phyloP scores from a whole-genome alignment of 805 yeast species.

The Pichia rugopelliculosa region DNA sequence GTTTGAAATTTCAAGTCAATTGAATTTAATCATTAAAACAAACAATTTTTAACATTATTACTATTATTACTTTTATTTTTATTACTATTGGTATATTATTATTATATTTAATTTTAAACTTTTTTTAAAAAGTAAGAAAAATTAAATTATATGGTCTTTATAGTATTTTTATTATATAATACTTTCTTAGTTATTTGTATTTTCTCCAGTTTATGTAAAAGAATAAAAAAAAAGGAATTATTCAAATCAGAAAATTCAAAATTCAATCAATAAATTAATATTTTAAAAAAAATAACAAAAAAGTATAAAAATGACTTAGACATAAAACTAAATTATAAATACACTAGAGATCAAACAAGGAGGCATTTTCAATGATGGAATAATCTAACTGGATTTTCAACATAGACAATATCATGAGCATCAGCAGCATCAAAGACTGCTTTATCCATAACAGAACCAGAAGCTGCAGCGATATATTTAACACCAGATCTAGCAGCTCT shows the following conservation, averaged over 20 bases:
- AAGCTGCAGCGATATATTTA: conserved; percentile 91
- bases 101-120: not conserved
- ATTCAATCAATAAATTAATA: too few relatives aligned
- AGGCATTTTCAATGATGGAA: conserved; percentile 98
- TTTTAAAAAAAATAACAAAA: too few relatives aligned
- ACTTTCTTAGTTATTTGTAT: not conserved
- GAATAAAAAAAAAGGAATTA: conserved; percentile 1
- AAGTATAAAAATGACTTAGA: not conserved
- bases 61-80: not conserved
- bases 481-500: conserved; percentile 97
- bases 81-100: not conserved
- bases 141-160: not conserved
- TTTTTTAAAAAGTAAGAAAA: not conserved
- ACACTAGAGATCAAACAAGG: not conserved
- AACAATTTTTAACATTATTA: not conserved
- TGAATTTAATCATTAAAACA: not conserved
- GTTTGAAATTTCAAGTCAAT: not conserved
- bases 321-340: not conserved
- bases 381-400: conserved; percentile 93
- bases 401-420: conserved; percentile 80
- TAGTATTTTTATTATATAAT: not conserved
- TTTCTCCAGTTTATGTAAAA: not conserved
- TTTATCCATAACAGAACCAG: conserved; percentile 96
- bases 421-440: conserved; percentile 96
- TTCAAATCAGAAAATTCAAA: too few relatives aligned